Conservation (phyloP, 768 basidiomycete species). For the Podaxis rugospora region DNA sequence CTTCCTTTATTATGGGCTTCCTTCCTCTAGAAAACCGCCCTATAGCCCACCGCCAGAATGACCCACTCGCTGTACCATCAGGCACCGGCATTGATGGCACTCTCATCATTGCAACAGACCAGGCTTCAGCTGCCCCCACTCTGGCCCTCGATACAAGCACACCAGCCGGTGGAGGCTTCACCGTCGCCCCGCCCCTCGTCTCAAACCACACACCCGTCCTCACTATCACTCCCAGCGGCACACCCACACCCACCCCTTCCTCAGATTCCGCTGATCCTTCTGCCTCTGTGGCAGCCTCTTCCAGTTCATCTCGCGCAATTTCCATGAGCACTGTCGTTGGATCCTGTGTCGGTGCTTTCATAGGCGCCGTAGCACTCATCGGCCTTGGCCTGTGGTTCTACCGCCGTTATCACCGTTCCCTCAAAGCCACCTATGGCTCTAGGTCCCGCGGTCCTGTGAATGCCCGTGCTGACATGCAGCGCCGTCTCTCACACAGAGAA, state of each 20-base stretch:
- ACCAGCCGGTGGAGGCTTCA: background rate
- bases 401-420: constrained; percentile 41
- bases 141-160: background rate
- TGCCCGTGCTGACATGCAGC: constrained; percentile 34
- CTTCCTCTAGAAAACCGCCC: background rate
- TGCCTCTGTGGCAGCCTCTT: constrained; percentile 1
- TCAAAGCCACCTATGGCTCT: constrained; percentile 29
- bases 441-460: constrained; percentile 30
- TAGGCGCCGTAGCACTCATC: constrained; percentile 46
- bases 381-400: constrained; percentile 52
- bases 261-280: constrained; percentile 7
- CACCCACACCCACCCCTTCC: constrained; percentile 1
- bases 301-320: constrained; percentile 26
- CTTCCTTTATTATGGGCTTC: constrained; percentile 4
- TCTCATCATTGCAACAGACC: constrained; percentile 5
- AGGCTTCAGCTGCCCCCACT: background rate
- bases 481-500: constrained; percentile 42
- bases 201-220: background rate
- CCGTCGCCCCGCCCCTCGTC: background rate
- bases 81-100: constrained; percentile 17
- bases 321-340: constrained; percentile 55
- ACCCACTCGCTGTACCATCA: constrained; percentile 15
- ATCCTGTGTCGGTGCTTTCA: constrained; percentile 59
- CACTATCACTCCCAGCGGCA: constrained; percentile 2
- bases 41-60: constrained; percentile 4